Evolutionary conservation across 1,284 basidiomycete genomes (phyloP).

Genomic region (Sanguinoderma infundibulare): DNA sequence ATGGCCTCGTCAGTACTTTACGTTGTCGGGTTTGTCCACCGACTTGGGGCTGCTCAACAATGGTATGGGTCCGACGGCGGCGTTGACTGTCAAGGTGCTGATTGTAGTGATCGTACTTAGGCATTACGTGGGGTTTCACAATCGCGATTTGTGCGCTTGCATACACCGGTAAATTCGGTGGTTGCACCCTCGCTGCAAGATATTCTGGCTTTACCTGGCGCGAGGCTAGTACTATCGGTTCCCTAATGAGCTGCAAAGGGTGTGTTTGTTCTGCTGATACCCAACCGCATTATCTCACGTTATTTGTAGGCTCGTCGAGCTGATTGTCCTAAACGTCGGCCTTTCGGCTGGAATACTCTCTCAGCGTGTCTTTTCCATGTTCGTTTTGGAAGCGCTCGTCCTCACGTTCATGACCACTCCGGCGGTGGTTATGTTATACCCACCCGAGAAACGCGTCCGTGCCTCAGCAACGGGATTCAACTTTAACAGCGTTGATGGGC

Average conservation of each 20-base stretch:
- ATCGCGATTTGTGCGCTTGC: conserved; percentile 54
- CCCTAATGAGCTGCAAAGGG: conserved; percentile 79
- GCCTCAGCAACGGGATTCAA: conserved; percentile 49
- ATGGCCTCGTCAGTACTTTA: conserved; percentile 51
- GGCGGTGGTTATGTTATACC: conserved; percentile 79
- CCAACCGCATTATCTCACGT: background rate
- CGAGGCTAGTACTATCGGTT: conserved; percentile 69
- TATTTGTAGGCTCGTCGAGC: conserved; percentile 47
- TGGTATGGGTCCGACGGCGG: conserved; percentile 20
- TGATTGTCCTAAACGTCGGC: conserved; percentile 78
- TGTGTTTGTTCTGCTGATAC: conserved; percentile 33
- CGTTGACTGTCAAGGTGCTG: background rate
- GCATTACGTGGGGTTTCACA: conserved; percentile 67
- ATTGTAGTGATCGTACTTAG: conserved; percentile 29
- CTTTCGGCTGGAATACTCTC: conserved; percentile 70
- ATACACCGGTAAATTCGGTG: conserved; percentile 63
- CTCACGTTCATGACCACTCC: conserved; percentile 93
- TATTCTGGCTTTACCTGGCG: conserved; percentile 58
- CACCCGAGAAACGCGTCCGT: conserved; percentile 60
- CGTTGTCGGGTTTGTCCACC: conserved; percentile 69
- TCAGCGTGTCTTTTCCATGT: conserved; percentile 82
- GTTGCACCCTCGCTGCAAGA: conserved; percentile 58
- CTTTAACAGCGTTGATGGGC: conserved; percentile 44
- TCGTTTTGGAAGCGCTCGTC: conserved; percentile 86
- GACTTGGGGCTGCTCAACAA: conserved; percentile 65